Percentiles rank a stretch among this genome's conserved stretches.
Conservation (phyloP, 2,329 filamentous ascomycete genomes). For the Helminthosporium solani region DNA sequence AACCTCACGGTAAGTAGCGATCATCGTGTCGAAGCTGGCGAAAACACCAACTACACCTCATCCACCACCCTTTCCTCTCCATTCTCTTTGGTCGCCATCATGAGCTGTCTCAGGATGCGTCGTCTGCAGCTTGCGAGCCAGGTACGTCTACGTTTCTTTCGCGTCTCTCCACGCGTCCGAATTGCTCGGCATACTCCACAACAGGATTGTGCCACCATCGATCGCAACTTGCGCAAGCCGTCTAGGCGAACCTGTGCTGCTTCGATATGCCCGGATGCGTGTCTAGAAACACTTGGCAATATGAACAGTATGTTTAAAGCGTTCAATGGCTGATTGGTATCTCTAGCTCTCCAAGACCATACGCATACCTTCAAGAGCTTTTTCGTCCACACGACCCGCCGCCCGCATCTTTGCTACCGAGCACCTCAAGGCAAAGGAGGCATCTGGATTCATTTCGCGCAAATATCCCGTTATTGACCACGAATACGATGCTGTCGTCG, state of each 20-base stretch:
- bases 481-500: conserved; percentile 97
- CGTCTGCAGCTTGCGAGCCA: conserved; percentile 42
- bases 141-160: conserved; percentile 21
- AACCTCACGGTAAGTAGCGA: conserved; percentile 6
- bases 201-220: conserved; percentile 20
- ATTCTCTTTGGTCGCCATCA: conserved; percentile 31
- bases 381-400: conserved; percentile 82
- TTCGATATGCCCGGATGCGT: conserved; percentile 4
- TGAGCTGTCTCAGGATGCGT: conserved; percentile 45
- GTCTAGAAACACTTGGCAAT: not conserved
- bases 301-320: not conserved
- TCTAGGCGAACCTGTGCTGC: not conserved
- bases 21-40: conserved; percentile 28
- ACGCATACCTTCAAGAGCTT: conserved; percentile 69
- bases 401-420: conserved; percentile 84
- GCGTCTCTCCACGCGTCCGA: conserved; percentile 14
- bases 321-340: conserved; percentile 33
- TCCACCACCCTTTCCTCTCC: conserved; percentile 23
- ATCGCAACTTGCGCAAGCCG: not conserved
- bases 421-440: conserved; percentile 89
- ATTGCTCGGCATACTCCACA: conserved; percentile 26
- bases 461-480: conserved; percentile 99
- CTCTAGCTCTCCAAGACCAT: conserved; percentile 63
- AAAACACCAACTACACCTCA: conserved; percentile 23
- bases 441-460: conserved; percentile 77